phyloP scores from a whole-genome alignment of 2,329 filamentous ascomycete genomes.

The Colletotrichum tamarilloi region DNA sequence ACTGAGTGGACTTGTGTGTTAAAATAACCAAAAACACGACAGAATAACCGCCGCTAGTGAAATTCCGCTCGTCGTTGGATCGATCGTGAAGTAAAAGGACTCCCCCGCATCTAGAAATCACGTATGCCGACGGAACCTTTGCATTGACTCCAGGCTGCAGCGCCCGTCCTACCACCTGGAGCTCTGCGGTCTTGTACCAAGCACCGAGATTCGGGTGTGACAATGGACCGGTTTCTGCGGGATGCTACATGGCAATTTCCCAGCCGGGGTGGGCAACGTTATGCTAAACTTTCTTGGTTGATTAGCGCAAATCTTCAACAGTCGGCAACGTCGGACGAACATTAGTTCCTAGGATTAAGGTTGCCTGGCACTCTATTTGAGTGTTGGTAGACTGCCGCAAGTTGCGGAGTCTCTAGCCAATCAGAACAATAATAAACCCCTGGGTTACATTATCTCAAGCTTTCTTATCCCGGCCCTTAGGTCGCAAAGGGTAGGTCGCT shows the following conservation, averaged over 20 bases:
- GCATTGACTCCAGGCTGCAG: background rate
- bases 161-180: background rate
- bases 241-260: background rate
- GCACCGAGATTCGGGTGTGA: too few species aligned
- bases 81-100: background rate
- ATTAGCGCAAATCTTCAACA: background rate
- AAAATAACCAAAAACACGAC: background rate
- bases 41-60: background rate
- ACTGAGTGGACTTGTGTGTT: background rate
- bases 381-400: background rate
- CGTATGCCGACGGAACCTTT: background rate
- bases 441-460: background rate
- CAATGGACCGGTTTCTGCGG: background rate
- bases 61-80: background rate
- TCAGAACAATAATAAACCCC: background rate
- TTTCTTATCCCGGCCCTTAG: background rate
- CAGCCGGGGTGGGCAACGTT: background rate
- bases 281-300: background rate
- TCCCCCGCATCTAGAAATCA: background rate
- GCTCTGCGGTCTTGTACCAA: background rate
- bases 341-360: conserved; percentile 3
- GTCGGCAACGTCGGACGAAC: background rate
- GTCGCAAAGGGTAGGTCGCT: background rate
- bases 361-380: conserved; percentile 3
- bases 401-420: background rate